Evolutionary conservation across 1,284 basidiomycete species (phyloP).

Genomic region (Cryptococcus sp.): DNA sequence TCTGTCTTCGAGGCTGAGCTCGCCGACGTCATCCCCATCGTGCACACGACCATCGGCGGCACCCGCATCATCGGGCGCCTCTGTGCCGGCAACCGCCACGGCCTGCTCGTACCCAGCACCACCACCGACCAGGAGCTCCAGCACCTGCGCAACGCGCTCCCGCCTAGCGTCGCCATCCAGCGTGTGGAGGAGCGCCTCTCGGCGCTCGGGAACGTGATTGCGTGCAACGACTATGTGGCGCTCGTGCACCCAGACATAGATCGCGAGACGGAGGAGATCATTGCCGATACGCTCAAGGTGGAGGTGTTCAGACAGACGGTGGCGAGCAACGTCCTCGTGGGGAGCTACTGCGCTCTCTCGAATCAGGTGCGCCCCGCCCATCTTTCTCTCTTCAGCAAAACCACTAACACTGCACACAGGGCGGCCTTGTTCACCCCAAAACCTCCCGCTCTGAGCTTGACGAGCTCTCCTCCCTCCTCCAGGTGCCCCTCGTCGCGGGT

Average conservation of each 20-base stretch:
- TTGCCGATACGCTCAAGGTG: slow-evolving; percentile 97
- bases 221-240: slow-evolving; percentile 96
- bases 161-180: slow-evolving; percentile 87
- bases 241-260: slow-evolving; percentile 97
- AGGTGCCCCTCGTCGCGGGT: slow-evolving; percentile 93
- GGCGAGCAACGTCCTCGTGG: slow-evolving; percentile 94
- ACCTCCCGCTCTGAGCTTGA: slow-evolving; percentile 97
- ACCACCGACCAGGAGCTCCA: slow-evolving; percentile 98
- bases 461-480: slow-evolving; percentile 89
- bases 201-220: slow-evolving; percentile 96
- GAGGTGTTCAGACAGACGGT: slow-evolving; percentile 99
- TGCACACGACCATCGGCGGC: slow-evolving; percentile 93
- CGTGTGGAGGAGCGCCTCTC: slow-evolving; percentile 94
- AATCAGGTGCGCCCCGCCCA: slow-evolving; percentile 55
- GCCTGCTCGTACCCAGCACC: slow-evolving; percentile 89
- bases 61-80: slow-evolving; percentile 91
- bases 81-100: slow-evolving; percentile 93
- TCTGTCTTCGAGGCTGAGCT: slow-evolving; percentile 95
- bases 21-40: slow-evolving; percentile 89
- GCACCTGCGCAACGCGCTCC: slow-evolving; percentile 94
- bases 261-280: slow-evolving; percentile 98
- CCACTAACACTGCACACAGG: slow-evolving; percentile 55
- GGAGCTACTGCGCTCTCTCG: slow-evolving; percentile 88
- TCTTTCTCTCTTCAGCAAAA: background rate
- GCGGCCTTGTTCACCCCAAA: slow-evolving; percentile 94